Percentiles rank a stretch among this genome's conserved stretches.
phyloP scores from a whole-genome alignment of 2,329 filamentous ascomycete species.

The Diplodia sapinea region DNA sequence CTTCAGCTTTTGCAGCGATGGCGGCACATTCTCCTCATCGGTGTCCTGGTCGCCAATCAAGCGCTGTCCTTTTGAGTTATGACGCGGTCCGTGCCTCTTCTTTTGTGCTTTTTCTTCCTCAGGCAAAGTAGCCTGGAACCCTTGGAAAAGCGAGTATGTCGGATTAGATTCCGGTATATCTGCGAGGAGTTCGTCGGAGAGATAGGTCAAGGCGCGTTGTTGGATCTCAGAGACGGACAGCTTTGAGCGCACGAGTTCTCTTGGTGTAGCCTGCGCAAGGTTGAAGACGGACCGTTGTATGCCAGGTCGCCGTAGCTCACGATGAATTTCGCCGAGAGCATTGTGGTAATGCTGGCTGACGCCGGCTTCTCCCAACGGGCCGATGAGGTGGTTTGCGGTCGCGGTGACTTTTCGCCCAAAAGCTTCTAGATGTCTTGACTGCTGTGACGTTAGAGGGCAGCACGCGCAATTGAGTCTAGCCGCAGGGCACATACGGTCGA shows the following conservation, averaged over 20 bases:
- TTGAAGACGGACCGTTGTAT: slow-evolving; percentile 91
- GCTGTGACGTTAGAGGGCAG: slow-evolving; percentile 18
- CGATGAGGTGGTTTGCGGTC: slow-evolving; percentile 89
- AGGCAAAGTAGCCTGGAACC: slow-evolving; percentile 89
- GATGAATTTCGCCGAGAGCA: slow-evolving; percentile 87
- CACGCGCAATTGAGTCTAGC: slow-evolving; percentile 15
- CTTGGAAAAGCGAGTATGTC: slow-evolving; percentile 92
- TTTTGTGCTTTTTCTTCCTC: slow-evolving; percentile 68
- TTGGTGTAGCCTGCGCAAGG: slow-evolving; percentile 88
- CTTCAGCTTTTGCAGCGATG: slow-evolving; percentile 74
- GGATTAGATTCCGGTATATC: slow-evolving; percentile 89
- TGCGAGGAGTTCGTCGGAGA: slow-evolving; percentile 86
- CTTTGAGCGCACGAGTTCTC: slow-evolving; percentile 88
- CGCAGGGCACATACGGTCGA: slow-evolving; percentile 19
- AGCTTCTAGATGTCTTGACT: slow-evolving; percentile 88
- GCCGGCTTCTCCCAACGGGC: slow-evolving; percentile 52
- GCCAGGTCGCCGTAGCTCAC: slow-evolving; percentile 80
- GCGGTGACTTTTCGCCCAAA: slow-evolving; percentile 95
- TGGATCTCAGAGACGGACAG: slow-evolving; percentile 92
- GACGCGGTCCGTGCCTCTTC: slow-evolving; percentile 63
- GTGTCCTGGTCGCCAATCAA: slow-evolving; percentile 69
- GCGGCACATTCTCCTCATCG: slow-evolving; percentile 63
- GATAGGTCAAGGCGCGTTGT: slow-evolving; percentile 84
- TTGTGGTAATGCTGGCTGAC: slow-evolving; percentile 75
- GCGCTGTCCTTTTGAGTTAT: slow-evolving; percentile 76